phyloP scores from a whole-genome alignment of 2,329 filamentous ascomycete genomes.

The Aspergillus costaricaensis region DNA sequence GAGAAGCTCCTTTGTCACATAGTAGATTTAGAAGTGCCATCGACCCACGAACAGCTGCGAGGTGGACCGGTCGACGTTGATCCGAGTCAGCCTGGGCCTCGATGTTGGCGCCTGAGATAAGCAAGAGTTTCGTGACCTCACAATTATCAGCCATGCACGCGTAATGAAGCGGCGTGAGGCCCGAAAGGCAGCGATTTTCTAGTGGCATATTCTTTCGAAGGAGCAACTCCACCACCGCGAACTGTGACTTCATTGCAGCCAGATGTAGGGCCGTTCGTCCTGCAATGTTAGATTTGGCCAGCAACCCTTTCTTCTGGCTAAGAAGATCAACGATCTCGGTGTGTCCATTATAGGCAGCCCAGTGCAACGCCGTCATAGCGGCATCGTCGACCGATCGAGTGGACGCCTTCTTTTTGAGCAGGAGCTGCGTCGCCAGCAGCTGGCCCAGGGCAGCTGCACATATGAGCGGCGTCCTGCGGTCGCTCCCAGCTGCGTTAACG shows the following conservation, averaged over 20 bases:
- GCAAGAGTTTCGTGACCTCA: constrained; percentile 35
- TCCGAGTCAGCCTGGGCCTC: constrained; percentile 34
- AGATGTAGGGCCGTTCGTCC: constrained; percentile 41
- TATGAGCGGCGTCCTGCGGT: constrained; percentile 39
- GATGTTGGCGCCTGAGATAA: constrained; percentile 36
- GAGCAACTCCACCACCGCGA: constrained; percentile 41
- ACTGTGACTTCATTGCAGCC: constrained; percentile 37
- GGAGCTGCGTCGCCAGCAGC: constrained; percentile 28
- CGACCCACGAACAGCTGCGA: constrained; percentile 33
- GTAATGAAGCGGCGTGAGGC: constrained; percentile 40
- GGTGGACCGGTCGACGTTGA: constrained; percentile 37
- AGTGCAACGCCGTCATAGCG: constrained; percentile 42
- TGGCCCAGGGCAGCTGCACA: constrained; percentile 38
- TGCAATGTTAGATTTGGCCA: constrained; percentile 30
- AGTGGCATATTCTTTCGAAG: constrained; percentile 35
- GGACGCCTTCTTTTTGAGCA: constrained; percentile 37
- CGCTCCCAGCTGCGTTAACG: constrained; percentile 33
- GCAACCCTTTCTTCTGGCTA: constrained; percentile 31
- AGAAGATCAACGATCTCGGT: constrained; percentile 38
- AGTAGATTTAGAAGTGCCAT: constrained; percentile 35
- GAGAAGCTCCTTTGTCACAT: constrained; percentile 32
- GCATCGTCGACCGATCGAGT: constrained; percentile 31
- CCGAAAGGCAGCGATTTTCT: constrained; percentile 32
- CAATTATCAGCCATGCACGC: constrained; percentile 35
- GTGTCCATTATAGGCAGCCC: constrained; percentile 43